Base-by-base conservation (phyloP, 441 rosid species). In the Erodium trifolium region DNA sequence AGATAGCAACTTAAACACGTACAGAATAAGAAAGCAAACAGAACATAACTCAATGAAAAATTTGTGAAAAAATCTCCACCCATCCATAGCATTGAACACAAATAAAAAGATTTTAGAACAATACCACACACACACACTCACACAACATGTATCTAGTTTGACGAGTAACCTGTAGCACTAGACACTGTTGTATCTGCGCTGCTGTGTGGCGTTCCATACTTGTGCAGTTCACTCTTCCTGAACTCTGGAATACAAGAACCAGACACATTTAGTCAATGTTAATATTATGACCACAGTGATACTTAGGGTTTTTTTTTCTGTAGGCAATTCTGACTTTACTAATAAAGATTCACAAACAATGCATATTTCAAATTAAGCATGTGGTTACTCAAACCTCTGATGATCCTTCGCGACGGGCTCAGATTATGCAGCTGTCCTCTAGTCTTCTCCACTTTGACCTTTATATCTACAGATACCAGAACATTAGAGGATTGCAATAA, bases 191-290 rank as follows among this genome's bases (percentile, higher is more conserved):
- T 68, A 68, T 78, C 76, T 5, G 77, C 70, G 78, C 66, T 68
- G 41, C 75, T 68, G 62, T 73, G 70, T 35, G 68, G 66, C 31
- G 72, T 70, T 67, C 76, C 84, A 68, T 83, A 79, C 76, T 78
- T 85, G 63, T 80, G 82, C 71, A 79, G 29, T 70, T 83, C 87
- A 43, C 74, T 82, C 80, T 71, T 85, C 81, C 80, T 85, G 72
- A 89, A 85, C 66, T 87, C 95, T 85, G 77, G 78, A 78, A 76
- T 11, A 47, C 13, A 57, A 70, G 35, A 27, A 72, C 72, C 45
- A 29, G 2, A 23, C 62, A 65, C 51, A 69, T 23, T 29, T 59
- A 35, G 39, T 35, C 10, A 41, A 29, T 16, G 6, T 14, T 16
- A 65, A 65, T n/a, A 4, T 37, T 55, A n/a, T 7, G 2, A 53